A percentile compares a stretch with the other conserved stretches of the same genome.
These are phyloP conservation scores for Sanghuangporus weigelae DNA, from an alignment of 1,284 basidiomycete genomes.

Conservation along the genomic window DNA sequence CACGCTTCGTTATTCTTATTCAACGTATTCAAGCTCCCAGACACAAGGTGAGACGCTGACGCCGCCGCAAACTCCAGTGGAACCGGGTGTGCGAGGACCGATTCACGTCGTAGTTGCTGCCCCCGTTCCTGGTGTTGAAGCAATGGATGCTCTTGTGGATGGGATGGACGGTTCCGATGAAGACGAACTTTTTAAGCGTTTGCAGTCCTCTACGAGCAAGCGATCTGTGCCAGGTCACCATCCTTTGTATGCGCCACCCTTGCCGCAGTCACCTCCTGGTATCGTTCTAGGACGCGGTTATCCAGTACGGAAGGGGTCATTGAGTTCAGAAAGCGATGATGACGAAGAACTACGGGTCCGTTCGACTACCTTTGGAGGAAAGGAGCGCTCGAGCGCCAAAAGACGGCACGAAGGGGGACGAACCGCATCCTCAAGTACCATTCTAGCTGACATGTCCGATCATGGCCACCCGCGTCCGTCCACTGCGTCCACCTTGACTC, in stretches of 20 bases:
- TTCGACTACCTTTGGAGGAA: not conserved
- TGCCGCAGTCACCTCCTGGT: slow-evolving; percentile 76
- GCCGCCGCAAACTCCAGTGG: slow-evolving; percentile 31
- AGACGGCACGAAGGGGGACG: slow-evolving; percentile 5
- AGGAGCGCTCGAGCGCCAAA: not conserved
- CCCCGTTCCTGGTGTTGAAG: slow-evolving; percentile 70
- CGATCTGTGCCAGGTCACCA: slow-evolving; percentile 45
- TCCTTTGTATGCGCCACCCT: slow-evolving; percentile 71
- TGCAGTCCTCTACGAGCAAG: slow-evolving; percentile 27
- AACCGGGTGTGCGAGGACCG: slow-evolving; percentile 25
- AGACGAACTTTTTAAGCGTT: slow-evolving; percentile 43
- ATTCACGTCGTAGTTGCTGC: slow-evolving; percentile 71
- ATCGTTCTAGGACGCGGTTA: slow-evolving; percentile 56
- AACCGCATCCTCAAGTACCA: slow-evolving; percentile 8
- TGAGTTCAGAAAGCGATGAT: slow-evolving; percentile 6
- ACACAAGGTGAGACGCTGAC: slow-evolving; percentile 13
- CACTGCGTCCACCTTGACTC: not conserved
- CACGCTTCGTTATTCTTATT: slow-evolving; percentile 16
- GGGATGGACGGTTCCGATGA: slow-evolving; percentile 63
- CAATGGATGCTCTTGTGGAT: slow-evolving; percentile 81
- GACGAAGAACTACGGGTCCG: not conserved
- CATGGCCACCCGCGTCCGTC: not conserved
- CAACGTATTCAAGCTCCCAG: slow-evolving; percentile 13
- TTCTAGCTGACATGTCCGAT: slow-evolving; percentile 7
- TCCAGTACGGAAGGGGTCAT: slow-evolving; percentile 1